These are phyloP conservation scores for Pachysolen tannophilus DNA, from an alignment of 805 yeast genomes.

Conservation along the genomic window DNA sequence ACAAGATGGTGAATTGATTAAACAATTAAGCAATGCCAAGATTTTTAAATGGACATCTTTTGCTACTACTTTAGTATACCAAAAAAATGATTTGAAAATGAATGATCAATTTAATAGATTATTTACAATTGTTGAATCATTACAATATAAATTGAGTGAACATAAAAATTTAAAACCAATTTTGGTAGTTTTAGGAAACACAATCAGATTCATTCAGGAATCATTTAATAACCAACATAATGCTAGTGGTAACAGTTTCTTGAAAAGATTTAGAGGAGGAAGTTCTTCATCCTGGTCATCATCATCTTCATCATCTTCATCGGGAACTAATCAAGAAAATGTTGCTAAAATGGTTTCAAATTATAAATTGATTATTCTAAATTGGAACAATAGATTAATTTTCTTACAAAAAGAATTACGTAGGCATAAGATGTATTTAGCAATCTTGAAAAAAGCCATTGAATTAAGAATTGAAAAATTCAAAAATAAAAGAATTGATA, in stretches of 20 bases:
- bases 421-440: conserved; percentile 37
- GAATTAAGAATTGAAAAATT: conserved; percentile 31
- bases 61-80: too few relatives aligned
- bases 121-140: conserved; percentile 18
- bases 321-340: background rate
- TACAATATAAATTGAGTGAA: conserved; percentile 21
- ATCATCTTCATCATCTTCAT: too few relatives aligned
- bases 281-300: too few relatives aligned
- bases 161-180: conserved; percentile 33
- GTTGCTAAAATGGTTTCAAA: conserved; percentile 16
- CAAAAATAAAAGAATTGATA: too few relatives aligned
- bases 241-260: background rate
- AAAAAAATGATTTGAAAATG: conserved; percentile 20
- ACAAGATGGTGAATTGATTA: conserved; percentile 15
- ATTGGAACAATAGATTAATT: conserved; percentile 31
- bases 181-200: conserved; percentile 12
- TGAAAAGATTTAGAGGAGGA: background rate
- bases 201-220: background rate
- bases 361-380: conserved; percentile 26
- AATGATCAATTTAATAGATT: conserved; percentile 36
- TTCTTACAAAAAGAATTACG: conserved; percentile 37
- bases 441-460: conserved; percentile 38
- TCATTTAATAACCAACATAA: background rate
- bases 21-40: conserved; percentile 2
- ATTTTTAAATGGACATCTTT: too few relatives aligned